Conservation (phyloP, 1,284 basidiomycete species). For the Moesziomyces sp. region DNA sequence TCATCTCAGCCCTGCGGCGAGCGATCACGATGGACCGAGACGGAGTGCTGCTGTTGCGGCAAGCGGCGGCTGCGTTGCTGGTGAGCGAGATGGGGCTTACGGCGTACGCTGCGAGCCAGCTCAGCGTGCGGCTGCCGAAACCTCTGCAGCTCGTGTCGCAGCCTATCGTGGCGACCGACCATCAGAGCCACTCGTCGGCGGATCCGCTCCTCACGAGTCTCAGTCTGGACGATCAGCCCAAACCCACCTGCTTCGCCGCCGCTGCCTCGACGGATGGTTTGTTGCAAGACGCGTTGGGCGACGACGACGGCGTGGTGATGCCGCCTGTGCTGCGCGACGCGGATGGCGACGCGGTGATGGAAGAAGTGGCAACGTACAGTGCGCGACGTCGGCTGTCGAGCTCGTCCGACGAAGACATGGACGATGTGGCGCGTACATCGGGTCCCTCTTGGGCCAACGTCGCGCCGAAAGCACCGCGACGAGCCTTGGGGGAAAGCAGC, state of each 20-base stretch:
- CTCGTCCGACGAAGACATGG: slow-evolving; percentile 23
- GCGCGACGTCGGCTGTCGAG: slow-evolving; percentile 19
- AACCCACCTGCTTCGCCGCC: no score
- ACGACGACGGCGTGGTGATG: not conserved
- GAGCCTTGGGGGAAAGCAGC: no score
- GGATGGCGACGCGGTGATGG: slow-evolving; percentile 41
- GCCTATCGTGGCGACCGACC: slow-evolving; percentile 9
- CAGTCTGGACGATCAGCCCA: slow-evolving; percentile 26
- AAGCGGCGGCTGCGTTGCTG: slow-evolving; percentile 6
- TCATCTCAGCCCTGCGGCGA: not conserved
- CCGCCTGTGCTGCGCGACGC: slow-evolving; percentile 14
- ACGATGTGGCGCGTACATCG: slow-evolving; percentile 1
- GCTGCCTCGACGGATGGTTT: no score
- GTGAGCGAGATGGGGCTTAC: slow-evolving; percentile 15
- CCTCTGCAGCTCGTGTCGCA: slow-evolving; percentile 33
- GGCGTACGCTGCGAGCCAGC: slow-evolving; percentile 7
- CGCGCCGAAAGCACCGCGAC: slow-evolving; percentile 4
- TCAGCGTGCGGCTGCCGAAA: slow-evolving; percentile 15
- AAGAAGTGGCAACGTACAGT: slow-evolving; percentile 21
- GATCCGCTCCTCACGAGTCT: slow-evolving; percentile 28
- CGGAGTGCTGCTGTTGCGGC: slow-evolving; percentile 3
- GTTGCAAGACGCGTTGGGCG: not conserved
- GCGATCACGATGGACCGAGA: not conserved
- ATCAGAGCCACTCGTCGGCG: not conserved
- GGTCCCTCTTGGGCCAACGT: slow-evolving; percentile 2